phyloP scores from a whole-genome alignment of 225 moss, liverwort and hornwort species.

The Lunularia cruciata region DNA sequence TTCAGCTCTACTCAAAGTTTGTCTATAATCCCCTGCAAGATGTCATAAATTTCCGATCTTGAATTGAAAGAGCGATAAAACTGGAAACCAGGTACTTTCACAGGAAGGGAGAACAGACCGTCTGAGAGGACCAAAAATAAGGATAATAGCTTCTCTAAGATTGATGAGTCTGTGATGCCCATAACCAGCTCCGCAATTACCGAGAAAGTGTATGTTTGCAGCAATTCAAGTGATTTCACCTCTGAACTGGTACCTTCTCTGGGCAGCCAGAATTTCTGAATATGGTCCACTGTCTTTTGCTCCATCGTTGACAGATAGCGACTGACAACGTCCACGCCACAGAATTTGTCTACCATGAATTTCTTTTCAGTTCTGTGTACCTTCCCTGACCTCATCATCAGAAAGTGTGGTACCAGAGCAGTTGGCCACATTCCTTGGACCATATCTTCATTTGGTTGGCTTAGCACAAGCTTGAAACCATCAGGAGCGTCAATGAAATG shows the following conservation, averaged over 20 bases:
- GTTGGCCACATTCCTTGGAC: not conserved
- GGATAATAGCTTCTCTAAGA: not conserved
- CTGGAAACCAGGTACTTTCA: slow-evolving; percentile 12
- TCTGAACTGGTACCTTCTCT: not conserved
- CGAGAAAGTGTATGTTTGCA: slow-evolving; percentile 3
- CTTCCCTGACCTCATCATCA: not conserved
- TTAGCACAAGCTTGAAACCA: slow-evolving; percentile 3
- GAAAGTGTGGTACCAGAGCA: not conserved
- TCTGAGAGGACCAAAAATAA: not conserved
- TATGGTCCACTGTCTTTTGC: not conserved
- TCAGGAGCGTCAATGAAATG: not conserved
- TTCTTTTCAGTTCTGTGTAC: not conserved
- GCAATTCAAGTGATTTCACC: not conserved
- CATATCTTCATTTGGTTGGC: slow-evolving; percentile 1
- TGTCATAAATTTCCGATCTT: not conserved
- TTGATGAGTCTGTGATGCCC: not conserved
- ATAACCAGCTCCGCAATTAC: not conserved
- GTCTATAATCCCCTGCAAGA: not conserved
- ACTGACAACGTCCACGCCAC: not conserved
- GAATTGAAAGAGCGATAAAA: not conserved
- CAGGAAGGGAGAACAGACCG: not conserved
- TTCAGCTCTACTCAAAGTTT: slow-evolving; percentile 7
- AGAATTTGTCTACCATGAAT: not conserved
- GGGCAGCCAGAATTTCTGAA: not conserved
- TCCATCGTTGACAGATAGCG: not conserved